Evolutionary conservation across 768 basidiomycete species (phyloP).

Genomic region (Lanmaoa pseudosensibilis): DNA sequence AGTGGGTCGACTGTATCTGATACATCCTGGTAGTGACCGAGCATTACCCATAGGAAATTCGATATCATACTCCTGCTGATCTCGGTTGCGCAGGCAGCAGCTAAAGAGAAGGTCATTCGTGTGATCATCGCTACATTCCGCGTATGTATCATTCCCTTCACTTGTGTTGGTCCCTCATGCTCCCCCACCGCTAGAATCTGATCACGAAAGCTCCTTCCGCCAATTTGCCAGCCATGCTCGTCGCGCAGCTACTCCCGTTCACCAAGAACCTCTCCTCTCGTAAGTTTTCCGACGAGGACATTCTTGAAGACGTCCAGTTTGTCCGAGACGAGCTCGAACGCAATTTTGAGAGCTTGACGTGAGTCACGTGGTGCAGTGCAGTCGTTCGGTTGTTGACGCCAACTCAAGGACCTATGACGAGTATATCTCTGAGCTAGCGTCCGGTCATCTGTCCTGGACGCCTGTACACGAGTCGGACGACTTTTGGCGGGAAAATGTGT

Average conservation of each 20-base stretch:
- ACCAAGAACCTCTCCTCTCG: conserved; percentile 77
- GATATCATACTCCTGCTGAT: conserved; percentile 85
- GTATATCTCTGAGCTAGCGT: conserved; percentile 85
- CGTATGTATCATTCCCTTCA: conserved; percentile 40
- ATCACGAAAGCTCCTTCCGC: conserved; percentile 81
- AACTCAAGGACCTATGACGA: conserved; percentile 86
- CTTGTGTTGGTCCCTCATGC: conserved; percentile 5
- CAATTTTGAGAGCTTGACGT: conserved; percentile 91
- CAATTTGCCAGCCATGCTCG: conserved; percentile 94
- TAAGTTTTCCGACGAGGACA: conserved; percentile 95
- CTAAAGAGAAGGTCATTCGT: conserved; percentile 96
- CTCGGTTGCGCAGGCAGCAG: conserved; percentile 81
- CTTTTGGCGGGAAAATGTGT: conserved; percentile 97
- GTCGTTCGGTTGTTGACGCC: conserved; percentile 1
- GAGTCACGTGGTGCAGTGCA: conserved; percentile 29
- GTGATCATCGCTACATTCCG: conserved; percentile 91
- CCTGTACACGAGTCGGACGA: conserved; percentile 95
- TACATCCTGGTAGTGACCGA: background rate
- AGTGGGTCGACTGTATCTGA: conserved; percentile 45
- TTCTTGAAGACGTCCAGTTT: conserved; percentile 88
- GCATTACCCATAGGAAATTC: conserved; percentile 61
- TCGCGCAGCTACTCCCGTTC: conserved; percentile 82
- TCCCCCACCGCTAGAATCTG: conserved; percentile 59
- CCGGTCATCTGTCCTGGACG: conserved; percentile 92
- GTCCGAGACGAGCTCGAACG: conserved; percentile 82